Evolutionary conservation across 352 stramenopile genomes (phyloP).

Genomic region (Phytophthora hibernalis): DNA sequence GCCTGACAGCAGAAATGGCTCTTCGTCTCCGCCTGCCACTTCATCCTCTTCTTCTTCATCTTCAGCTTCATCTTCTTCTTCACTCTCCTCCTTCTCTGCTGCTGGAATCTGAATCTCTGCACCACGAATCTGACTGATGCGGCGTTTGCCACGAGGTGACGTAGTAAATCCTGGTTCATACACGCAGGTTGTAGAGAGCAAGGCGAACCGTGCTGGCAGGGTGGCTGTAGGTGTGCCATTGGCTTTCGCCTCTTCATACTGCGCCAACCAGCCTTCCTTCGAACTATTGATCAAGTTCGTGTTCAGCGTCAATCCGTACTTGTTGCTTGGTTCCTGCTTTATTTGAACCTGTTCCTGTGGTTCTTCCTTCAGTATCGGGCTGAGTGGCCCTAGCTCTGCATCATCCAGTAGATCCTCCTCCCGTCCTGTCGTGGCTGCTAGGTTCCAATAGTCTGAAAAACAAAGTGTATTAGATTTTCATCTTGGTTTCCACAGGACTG

Average conservation of each 20-base stretch:
- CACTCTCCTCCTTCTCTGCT: slow-evolving; percentile 14
- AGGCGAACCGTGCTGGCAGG: slow-evolving; percentile 36
- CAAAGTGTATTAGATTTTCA: neutral
- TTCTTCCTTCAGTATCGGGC: slow-evolving; percentile 35
- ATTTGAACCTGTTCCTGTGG: slow-evolving; percentile 14
- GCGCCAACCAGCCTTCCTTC: slow-evolving; percentile 22
- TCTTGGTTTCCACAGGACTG: neutral
- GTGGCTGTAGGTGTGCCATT: slow-evolving; percentile 39
- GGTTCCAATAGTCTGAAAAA: slow-evolving; percentile 34
- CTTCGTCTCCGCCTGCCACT: slow-evolving; percentile 17
- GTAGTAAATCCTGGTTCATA: slow-evolving; percentile 44
- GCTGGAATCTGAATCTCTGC: slow-evolving; percentile 18
- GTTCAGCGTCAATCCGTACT: slow-evolving; percentile 32
- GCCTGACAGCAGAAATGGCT: slow-evolving; percentile 40
- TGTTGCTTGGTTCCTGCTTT: slow-evolving; percentile 19
- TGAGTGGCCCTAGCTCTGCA: slow-evolving; percentile 36
- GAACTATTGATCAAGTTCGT: slow-evolving; percentile 26
- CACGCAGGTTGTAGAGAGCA: slow-evolving; percentile 42
- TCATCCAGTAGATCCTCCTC: slow-evolving; percentile 42
- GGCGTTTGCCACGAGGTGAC: slow-evolving; percentile 44
- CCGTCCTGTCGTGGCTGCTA: slow-evolving; percentile 21
- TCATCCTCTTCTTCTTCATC: slow-evolving; percentile 24
- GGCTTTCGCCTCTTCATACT: slow-evolving; percentile 26
- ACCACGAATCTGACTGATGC: slow-evolving; percentile 37
- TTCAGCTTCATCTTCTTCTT: slow-evolving; percentile 20